Conservation (phyloP, 2,329 filamentous ascomycete genomes). For the Diaporthe destruens region DNA sequence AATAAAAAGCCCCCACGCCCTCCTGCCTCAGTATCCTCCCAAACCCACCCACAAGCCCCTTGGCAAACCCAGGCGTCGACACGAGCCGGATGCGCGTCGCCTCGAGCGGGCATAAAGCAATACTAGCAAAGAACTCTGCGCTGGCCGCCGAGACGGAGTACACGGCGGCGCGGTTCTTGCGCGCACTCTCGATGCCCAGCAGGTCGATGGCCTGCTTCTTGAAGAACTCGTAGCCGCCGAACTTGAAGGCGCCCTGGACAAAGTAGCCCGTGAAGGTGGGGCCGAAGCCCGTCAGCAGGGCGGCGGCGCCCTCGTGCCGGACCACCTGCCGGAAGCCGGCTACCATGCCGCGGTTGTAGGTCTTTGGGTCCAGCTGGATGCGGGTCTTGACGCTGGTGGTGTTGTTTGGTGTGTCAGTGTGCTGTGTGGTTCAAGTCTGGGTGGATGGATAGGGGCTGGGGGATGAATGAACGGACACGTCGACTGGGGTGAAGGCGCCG, state of each 20-base stretch:
- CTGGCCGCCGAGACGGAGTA: constrained; percentile 79
- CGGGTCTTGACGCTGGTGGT: constrained; percentile 92
- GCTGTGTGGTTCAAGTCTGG: background rate
- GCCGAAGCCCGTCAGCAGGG: constrained; percentile 86
- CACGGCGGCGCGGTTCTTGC: constrained; percentile 83
- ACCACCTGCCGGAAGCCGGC: constrained; percentile 90
- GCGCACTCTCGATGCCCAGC: constrained; percentile 81
- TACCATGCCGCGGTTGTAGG: constrained; percentile 90
- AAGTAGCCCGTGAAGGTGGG: constrained; percentile 92
- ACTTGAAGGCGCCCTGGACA: constrained; percentile 94
- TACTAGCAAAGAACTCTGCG: constrained; percentile 79
- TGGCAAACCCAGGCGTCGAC: constrained; percentile 87
- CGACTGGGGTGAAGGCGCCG: constrained; percentile 95
- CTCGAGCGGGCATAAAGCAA: constrained; percentile 91
- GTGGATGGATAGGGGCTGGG: background rate
- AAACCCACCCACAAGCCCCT: constrained; percentile 83
- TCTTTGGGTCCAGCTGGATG: constrained; percentile 91
- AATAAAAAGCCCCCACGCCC: constrained; percentile 89
- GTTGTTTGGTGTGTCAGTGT: constrained; percentile 14
- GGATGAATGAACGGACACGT: constrained; percentile 71
- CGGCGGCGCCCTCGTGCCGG: constrained; percentile 84
- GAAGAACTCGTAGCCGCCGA: constrained; percentile 96
- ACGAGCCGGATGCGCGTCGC: constrained; percentile 94
- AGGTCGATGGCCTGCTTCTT: constrained; percentile 90
- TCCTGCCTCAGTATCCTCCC: constrained; percentile 85